Base-by-base conservation (phyloP, 345 rosid species). In the Ailanthus altissimus region DNA sequence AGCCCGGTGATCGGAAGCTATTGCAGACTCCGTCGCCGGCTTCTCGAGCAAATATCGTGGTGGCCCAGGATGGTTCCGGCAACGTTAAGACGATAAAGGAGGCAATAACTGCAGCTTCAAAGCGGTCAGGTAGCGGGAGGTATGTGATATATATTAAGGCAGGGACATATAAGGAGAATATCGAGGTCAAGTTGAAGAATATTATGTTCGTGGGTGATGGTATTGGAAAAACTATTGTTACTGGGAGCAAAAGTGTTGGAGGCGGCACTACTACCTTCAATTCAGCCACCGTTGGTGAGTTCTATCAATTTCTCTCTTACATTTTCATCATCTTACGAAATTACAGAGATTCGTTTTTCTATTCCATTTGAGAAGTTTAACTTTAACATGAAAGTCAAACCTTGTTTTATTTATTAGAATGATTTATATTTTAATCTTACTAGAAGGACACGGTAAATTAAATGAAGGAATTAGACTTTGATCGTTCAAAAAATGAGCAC, bases 11-110 rank as follows among this genome's bases (percentile, higher is more conserved):
- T 75, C 76, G 98, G 77, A 95, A 91, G 85, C 89, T 93, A 13
- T 79, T 95, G 83, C 98, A 89, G 70, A 49, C 86, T 51, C 53
- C 91, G 0, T 79, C 95, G 0, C 75, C 89, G 3, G 82, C 85
- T 20, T 28, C 87, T 42, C 14, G 21, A n/a, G 90, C 91, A 16
- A 88, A 93, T 50, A 74, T 91, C 1, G 93, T 92, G 63, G 98
- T 96, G 74, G 97, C 98, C 6, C 84, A 89, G 81, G 99, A 95
- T 53, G 98, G 97, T 16, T 96, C 98, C 0, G 99, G 99, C 25
- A 81, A 83, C 45, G 85, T 81, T 64, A 85, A 66, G 81, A 96
- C 94, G 28, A 84, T 96, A n/a, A 82, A 79, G 32, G 93, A 81
- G 13, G 99, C 97, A 2, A 49, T 92, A 2, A 71, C 84, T 0